Evolutionary conservation across 2,329 filamentous ascomycete genomes (phyloP).

Genomic region (Fusarium temperatum): DNA sequence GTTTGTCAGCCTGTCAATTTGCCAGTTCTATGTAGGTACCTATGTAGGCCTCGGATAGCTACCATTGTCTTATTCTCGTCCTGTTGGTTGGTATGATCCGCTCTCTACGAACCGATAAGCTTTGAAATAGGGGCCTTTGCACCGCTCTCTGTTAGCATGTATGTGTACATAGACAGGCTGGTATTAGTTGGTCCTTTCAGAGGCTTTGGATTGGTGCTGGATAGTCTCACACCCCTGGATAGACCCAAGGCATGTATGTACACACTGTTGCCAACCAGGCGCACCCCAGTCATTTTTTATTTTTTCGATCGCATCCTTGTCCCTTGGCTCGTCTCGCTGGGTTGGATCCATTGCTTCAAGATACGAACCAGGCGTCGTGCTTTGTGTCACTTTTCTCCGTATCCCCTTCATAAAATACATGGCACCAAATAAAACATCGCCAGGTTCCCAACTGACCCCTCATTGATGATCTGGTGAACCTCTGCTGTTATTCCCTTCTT

Average conservation of each 20-base stretch:
- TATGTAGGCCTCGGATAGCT: neutral
- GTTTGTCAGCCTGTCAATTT: constrained; percentile 26
- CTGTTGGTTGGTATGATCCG: neutral
- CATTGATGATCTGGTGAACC: constrained; percentile 32
- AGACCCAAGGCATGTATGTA: constrained; percentile 1
- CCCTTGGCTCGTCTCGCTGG: constrained; percentile 42
- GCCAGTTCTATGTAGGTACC: neutral
- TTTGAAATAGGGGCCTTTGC: constrained; percentile 9
- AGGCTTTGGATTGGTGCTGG: constrained; percentile 15
- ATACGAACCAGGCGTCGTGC: constrained; percentile 43
- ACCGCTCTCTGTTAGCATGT: constrained; percentile 8
- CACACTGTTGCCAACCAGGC: constrained; percentile 19
- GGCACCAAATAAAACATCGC: constrained; percentile 45
- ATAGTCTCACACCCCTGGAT: constrained; percentile 30
- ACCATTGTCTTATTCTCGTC: neutral
- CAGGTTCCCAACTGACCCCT: constrained; percentile 42
- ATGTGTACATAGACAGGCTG: neutral
- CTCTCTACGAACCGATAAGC: neutral
- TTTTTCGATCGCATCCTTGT: constrained; percentile 38
- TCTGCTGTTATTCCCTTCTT: constrained; percentile 21
- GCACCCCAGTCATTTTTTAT: constrained; percentile 25
- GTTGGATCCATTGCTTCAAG: constrained; percentile 45
- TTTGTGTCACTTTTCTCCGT: constrained; percentile 45
- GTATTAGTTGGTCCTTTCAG: constrained; percentile 15
- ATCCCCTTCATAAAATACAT: constrained; percentile 46